phyloP scores from a whole-genome alignment of 345 rosid species.

The Mangifera indica region DNA sequence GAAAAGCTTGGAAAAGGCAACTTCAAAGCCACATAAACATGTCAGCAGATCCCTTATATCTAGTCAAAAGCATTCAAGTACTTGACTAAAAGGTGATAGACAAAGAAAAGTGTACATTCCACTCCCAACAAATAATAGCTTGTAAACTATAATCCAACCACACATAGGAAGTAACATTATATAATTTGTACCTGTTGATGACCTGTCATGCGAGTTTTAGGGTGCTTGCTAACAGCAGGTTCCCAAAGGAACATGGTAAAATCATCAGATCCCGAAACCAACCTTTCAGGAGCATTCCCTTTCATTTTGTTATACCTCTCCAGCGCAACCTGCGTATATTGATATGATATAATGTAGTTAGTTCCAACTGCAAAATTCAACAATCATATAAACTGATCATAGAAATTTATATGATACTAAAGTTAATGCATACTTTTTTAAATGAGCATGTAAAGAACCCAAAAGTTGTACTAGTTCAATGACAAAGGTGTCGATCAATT shows the following conservation, averaged over 20 bases:
- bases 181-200: slow-evolving; percentile 66
- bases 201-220: slow-evolving; percentile 80
- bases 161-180: background rate
- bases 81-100: background rate
- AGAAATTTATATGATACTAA: background rate
- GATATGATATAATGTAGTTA: slow-evolving; percentile 7
- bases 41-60: background rate
- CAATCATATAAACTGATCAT: background rate
- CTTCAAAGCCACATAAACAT: background rate
- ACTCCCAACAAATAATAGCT: background rate
- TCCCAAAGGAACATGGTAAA: slow-evolving; percentile 97
- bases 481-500: background rate
- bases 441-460: background rate
- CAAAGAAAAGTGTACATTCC: background rate
- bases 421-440: background rate
- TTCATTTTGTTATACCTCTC: slow-evolving; percentile 81
- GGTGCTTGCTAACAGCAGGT: slow-evolving; percentile 75
- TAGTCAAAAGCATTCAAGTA: background rate
- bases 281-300: slow-evolving; percentile 79
- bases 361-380: background rate
- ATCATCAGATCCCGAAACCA: slow-evolving; percentile 97
- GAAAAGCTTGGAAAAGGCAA: too few species aligned
- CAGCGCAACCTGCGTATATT: slow-evolving; percentile 56
- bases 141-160: slow-evolving; percentile 9
- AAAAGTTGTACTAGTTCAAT: background rate